Percentiles rank a stretch among this genome's conserved stretches.
These are phyloP conservation scores for Chiua virens DNA, from an alignment of 768 basidiomycete species.

Conservation along the genomic window DNA sequence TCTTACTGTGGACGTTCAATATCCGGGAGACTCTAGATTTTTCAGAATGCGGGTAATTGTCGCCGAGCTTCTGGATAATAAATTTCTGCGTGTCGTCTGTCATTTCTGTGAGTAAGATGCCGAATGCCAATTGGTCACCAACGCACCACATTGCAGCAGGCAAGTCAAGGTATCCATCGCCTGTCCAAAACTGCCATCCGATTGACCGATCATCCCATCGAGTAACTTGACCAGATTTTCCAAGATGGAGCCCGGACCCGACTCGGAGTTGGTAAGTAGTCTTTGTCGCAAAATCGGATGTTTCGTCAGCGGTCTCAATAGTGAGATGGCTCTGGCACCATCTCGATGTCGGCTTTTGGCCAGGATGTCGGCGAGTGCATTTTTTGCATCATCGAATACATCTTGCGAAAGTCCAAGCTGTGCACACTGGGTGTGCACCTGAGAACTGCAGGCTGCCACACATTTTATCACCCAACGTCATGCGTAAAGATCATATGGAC, in stretches of 20 bases:
- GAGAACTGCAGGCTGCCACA: background rate
- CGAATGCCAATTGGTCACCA: background rate
- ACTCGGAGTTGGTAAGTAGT: conserved; percentile 8
- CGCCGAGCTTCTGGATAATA: conserved; percentile 5
- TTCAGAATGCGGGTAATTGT: background rate
- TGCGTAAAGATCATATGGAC: no score
- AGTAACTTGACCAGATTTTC: conserved; percentile 7
- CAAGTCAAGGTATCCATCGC: conserved; percentile 18
- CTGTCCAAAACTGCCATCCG: conserved; percentile 6
- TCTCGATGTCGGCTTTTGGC: conserved; percentile 8
- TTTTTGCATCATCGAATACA: conserved; percentile 11
- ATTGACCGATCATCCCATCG: conserved; percentile 2
- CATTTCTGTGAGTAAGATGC: background rate
- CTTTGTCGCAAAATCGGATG: conserved; percentile 7
- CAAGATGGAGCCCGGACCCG: no score
- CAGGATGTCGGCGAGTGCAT: background rate
- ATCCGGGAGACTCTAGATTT: conserved; percentile 6
- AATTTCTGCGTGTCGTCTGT: conserved; percentile 9
- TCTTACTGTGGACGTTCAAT: conserved; percentile 10
- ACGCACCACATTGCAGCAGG: conserved; percentile 13
- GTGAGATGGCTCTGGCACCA: background rate
- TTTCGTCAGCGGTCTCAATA: conserved; percentile 4
- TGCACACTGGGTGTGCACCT: background rate
- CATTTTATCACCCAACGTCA: background rate
- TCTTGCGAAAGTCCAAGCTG: background rate